Percentiles rank a stretch among this genome's conserved stretches.
phyloP scores from a whole-genome alignment of 352 stramenopile genomes.

The Thraustochytrium sp. region DNA sequence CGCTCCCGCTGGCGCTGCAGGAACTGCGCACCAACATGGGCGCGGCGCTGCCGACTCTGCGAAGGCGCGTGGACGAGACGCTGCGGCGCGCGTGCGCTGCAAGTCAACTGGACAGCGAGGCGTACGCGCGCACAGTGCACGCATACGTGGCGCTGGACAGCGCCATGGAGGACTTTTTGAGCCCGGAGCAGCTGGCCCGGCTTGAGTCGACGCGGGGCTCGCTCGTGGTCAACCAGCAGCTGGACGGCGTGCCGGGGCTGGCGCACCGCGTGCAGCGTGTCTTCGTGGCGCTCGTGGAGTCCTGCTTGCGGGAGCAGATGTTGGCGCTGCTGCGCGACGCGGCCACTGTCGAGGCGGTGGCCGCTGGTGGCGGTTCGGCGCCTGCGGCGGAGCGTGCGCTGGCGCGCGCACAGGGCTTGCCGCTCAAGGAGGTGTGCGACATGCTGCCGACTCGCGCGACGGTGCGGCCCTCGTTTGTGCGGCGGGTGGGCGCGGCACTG shows the following conservation, averaged over 20 bases:
- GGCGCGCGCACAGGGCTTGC: background rate
- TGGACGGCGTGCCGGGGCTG: background rate
- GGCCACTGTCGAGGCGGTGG: background rate
- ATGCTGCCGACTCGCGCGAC: background rate
- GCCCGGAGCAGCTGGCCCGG: background rate
- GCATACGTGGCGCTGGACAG: conserved; percentile 1
- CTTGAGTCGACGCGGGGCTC: background rate
- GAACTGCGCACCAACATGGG: background rate
- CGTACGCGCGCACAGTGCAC: background rate
- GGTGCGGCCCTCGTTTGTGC: background rate
- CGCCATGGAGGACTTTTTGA: background rate
- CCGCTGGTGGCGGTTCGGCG: background rate
- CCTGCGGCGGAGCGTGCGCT: background rate
- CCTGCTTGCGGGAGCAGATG: background rate
- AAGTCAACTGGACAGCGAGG: background rate
- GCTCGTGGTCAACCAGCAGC: background rate
- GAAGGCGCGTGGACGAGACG: background rate
- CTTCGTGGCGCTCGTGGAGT: background rate
- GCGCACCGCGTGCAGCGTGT: background rate
- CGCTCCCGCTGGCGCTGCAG: background rate
- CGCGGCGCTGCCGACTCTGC: background rate
- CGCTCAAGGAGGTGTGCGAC: conserved; percentile 8
- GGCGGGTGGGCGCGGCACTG: background rate
- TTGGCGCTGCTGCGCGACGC: background rate
- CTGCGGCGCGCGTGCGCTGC: background rate